Evolutionary conservation across 305 asterid genomes (phyloP).

Genomic region (Withania somnifera): DNA sequence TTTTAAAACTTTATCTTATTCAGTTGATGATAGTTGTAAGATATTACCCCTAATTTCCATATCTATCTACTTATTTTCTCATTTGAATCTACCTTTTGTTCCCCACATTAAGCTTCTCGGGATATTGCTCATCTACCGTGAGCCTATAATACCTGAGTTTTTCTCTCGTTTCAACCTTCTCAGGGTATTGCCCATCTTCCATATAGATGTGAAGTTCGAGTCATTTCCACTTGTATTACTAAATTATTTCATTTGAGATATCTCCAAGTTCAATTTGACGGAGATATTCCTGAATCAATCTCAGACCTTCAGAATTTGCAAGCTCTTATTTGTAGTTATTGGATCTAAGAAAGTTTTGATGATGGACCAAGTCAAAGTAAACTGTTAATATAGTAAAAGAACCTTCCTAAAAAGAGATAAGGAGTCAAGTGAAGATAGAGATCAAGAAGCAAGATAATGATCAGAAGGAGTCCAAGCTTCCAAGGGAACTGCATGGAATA

Average conservation of each 20-base stretch:
- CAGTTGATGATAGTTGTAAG: neutral
- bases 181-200: neutral
- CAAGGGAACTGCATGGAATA: no score
- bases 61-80: no score
- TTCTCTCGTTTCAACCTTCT: neutral
- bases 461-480: no score
- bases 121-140: no score
- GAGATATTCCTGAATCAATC: neutral
- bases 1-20: neutral
- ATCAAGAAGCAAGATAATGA: no score
- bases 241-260: neutral
- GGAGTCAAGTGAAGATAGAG: no score
- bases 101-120: no score
- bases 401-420: no score
- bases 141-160: neutral
- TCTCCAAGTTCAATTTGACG: neutral
- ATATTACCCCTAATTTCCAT: neutral
- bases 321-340: neutral
- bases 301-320: neutral
- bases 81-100: no score
- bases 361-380: no score
- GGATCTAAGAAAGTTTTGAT: no score
- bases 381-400: no score
- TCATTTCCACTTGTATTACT: neutral
- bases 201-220: neutral